Evolutionary conservation across 2,329 filamentous ascomycete species (phyloP).

Genomic region (Nectriaceae sp.): DNA sequence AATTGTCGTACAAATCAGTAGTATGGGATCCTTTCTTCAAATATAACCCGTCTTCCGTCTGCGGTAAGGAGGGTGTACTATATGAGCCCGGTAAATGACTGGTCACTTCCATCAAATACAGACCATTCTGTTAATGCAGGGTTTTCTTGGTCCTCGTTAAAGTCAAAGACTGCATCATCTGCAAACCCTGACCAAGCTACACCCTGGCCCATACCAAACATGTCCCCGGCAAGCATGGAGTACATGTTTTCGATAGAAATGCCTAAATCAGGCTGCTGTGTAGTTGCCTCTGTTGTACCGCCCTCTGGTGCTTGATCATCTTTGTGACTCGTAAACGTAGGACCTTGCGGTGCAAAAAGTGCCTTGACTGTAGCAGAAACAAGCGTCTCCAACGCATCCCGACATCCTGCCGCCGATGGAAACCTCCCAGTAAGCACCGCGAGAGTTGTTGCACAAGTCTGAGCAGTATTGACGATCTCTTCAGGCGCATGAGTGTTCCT

Average conservation of each 20-base stretch:
- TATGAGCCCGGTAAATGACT: not conserved
- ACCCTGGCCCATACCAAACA: not conserved
- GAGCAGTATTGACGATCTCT: not conserved
- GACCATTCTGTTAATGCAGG: not conserved
- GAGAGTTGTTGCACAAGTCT: not conserved
- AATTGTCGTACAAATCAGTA: too few relatives aligned
- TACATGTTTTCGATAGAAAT: not conserved
- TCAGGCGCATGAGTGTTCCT: not conserved
- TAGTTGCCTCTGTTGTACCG: not conserved
- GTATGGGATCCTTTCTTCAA: too few relatives aligned
- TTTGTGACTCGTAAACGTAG: not conserved
- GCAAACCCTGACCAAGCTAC: not conserved
- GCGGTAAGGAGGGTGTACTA: too few relatives aligned
- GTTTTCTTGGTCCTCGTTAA: not conserved
- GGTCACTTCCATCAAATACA: not conserved
- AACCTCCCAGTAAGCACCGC: not conserved
- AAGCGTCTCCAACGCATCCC: not conserved
- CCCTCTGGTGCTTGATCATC: not conserved
- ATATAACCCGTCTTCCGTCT: too few relatives aligned
- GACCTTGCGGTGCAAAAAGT: not conserved
- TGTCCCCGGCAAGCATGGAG: not conserved
- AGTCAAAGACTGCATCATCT: not conserved
- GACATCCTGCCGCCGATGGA: not conserved
- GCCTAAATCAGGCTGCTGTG: not conserved
- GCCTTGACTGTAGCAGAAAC: not conserved